A percentile compares a stretch with the other conserved stretches of the same genome.
Conservation (phyloP, 495 filamentous ascomycete genomes). For the Aspergillus olivimuriae region DNA sequence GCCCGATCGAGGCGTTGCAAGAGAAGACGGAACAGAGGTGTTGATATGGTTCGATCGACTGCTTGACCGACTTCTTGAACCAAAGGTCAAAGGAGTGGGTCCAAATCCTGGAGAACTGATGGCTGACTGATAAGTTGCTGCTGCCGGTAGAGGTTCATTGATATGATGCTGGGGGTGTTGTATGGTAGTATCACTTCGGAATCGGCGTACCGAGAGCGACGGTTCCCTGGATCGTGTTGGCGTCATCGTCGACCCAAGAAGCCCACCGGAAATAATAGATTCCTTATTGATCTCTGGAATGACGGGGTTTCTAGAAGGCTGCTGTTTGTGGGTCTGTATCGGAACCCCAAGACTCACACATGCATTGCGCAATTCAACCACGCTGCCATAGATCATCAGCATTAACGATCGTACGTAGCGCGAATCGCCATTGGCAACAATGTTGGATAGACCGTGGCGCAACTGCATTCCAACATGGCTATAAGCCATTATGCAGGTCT, state of each 20-base stretch:
- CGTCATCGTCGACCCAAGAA: conserved; percentile 49
- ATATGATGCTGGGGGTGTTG: conserved; percentile 46
- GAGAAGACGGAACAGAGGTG: conserved; percentile 38
- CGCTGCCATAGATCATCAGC: conserved; percentile 72
- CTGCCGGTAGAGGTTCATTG: conserved; percentile 20
- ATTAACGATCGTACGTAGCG: conserved; percentile 76
- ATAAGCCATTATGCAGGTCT: conserved; percentile 71
- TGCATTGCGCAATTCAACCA: conserved; percentile 64
- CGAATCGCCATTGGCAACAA: conserved; percentile 68
- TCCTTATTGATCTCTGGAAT: conserved; percentile 22
- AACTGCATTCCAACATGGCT: conserved; percentile 66
- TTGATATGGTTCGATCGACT: conserved; percentile 45
- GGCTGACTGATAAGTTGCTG: conserved; percentile 19
- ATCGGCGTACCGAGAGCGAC: conserved; percentile 39
- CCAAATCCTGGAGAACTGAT: conserved; percentile 31
- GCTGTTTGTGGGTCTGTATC: conserved; percentile 16
- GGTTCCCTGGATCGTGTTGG: conserved; percentile 50
- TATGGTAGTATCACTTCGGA: conserved; percentile 57
- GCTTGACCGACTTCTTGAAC: conserved; percentile 43
- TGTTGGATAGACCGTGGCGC: conserved; percentile 59
- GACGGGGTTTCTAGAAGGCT: conserved; percentile 19
- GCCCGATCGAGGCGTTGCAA: conserved; percentile 67
- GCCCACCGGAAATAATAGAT: conserved; percentile 16
- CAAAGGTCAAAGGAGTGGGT: conserved; percentile 28
- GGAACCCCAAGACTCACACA: conserved; percentile 37